phyloP scores from a whole-genome alignment of 306 rosid species.

The Astragalus glycyphyllos region DNA sequence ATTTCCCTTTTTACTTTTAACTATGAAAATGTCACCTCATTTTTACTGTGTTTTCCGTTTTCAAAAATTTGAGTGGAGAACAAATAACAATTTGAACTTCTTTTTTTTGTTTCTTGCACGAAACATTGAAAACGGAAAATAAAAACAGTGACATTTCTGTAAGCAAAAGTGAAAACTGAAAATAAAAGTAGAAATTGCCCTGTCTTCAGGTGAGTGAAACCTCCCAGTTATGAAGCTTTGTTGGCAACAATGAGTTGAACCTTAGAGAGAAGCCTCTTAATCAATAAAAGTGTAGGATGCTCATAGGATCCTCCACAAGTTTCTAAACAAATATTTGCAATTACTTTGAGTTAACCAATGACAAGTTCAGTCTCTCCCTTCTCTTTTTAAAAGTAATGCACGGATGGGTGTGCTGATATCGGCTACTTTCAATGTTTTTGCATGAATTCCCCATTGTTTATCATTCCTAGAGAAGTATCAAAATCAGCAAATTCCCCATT shows the following conservation, averaged over 20 bases:
- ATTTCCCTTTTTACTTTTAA: too few species aligned
- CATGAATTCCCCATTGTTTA: neutral
- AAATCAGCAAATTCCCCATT: neutral
- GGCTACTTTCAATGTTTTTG: neutral
- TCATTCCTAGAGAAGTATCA: neutral
- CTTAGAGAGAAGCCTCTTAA: neutral
- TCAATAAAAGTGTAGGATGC: neutral
- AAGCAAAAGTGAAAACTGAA: neutral
- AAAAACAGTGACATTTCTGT: too few species aligned
- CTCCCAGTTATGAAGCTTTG: neutral
- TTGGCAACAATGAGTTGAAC: neutral
- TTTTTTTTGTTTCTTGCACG: neutral
- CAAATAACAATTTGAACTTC: neutral
- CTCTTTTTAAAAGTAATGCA: neutral
- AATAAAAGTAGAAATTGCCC: neutral
- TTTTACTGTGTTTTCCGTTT: neutral
- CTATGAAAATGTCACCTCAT: neutral
- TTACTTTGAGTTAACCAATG: neutral
- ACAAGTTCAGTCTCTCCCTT: neutral
- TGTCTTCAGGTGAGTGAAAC: neutral
- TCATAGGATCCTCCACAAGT: neutral
- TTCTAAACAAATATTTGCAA: neutral
- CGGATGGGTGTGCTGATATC: neutral
- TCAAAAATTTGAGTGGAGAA: neutral
- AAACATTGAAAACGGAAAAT: neutral